A percentile compares a stretch with the other conserved stretches of the same genome.
These are phyloP conservation scores for Hypoxylon sp. DNA, from an alignment of 2,329 filamentous ascomycete genomes.

Conservation along the genomic window DNA sequence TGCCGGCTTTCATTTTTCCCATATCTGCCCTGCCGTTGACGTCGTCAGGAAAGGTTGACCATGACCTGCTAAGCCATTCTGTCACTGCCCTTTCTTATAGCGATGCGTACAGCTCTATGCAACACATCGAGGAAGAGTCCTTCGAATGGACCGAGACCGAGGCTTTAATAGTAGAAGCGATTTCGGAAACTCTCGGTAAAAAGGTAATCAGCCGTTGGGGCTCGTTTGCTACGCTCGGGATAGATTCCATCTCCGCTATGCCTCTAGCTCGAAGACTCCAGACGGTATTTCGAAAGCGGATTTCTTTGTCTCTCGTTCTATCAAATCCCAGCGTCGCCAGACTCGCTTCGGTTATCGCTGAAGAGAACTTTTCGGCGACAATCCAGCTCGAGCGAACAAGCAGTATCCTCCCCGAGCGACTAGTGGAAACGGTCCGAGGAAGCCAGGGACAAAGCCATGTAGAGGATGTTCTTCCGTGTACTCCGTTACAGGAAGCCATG, in stretches of 20 bases:
- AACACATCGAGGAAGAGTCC: slow-evolving; percentile 52
- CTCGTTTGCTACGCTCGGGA: slow-evolving; percentile 81
- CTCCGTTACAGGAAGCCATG: slow-evolving; percentile 90
- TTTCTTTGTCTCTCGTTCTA: slow-evolving; percentile 79
- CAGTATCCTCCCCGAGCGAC: slow-evolving; percentile 42
- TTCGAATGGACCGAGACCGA: slow-evolving; percentile 69
- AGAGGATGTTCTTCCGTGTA: slow-evolving; percentile 79
- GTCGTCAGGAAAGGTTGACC: slow-evolving; percentile 80
- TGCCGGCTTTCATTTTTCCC: slow-evolving; percentile 80
- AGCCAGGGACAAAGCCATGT: slow-evolving; percentile 56
- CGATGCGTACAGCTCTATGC: slow-evolving; percentile 50
- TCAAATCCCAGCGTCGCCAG: slow-evolving; percentile 74
- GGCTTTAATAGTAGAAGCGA: slow-evolving; percentile 63
- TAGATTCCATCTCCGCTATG: slow-evolving; percentile 89
- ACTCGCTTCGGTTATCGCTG: slow-evolving; percentile 60
- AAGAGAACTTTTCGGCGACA: neutral
- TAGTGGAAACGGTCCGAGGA: slow-evolving; percentile 51
- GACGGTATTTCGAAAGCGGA: slow-evolving; percentile 57
- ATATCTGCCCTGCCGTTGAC: slow-evolving; percentile 78
- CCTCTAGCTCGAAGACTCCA: slow-evolving; percentile 71
- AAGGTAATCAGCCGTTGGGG: slow-evolving; percentile 71
- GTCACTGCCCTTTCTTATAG: slow-evolving; percentile 65
- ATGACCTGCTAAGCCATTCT: slow-evolving; percentile 61
- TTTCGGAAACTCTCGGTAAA: slow-evolving; percentile 65
- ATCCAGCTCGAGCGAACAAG: slow-evolving; percentile 6